A percentile compares a stretch with the other conserved stretches of the same genome.
Evolutionary conservation across 2,329 filamentous ascomycete genomes (phyloP).

Genomic region (Phyllosticta capitalensis): DNA sequence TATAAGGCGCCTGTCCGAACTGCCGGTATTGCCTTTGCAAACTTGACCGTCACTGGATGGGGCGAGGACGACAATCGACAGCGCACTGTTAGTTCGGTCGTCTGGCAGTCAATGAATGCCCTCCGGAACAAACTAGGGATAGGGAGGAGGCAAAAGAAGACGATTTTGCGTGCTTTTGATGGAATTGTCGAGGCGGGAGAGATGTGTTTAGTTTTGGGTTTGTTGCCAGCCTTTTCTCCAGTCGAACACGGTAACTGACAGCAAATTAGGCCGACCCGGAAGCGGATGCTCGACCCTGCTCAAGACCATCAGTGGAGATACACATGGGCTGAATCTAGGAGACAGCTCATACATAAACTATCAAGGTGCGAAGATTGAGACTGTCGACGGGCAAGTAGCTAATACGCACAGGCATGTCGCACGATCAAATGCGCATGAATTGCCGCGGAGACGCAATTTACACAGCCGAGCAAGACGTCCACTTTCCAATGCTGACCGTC

Average conservation of each 20-base stretch:
- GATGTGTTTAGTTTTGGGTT: conserved; percentile 64
- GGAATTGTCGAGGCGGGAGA: conserved; percentile 61
- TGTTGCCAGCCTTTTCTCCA: background rate
- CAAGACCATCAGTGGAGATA: conserved; percentile 76
- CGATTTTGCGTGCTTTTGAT: conserved; percentile 50
- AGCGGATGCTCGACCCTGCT: conserved; percentile 73
- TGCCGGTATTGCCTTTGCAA: conserved; percentile 6
- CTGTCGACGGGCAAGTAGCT: background rate
- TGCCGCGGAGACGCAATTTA: conserved; percentile 84
- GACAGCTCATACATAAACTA: conserved; percentile 69
- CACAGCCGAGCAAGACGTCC: conserved; percentile 73
- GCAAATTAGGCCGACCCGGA: conserved; percentile 42
- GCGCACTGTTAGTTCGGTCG: background rate
- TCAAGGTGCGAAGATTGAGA: conserved; percentile 43
- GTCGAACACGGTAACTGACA: background rate
- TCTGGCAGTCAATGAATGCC: background rate
- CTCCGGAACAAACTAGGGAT: background rate
- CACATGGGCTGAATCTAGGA: conserved; percentile 67
- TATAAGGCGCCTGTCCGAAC: background rate
- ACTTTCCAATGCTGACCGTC: conserved; percentile 68
- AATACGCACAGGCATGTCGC: conserved; percentile 44
- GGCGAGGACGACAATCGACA: background rate
- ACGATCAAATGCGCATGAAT: conserved; percentile 64
- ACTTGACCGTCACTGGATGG: background rate
- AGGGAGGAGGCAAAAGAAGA: background rate